Conservation (phyloP, 2,329 filamentous ascomycete species). For the Hypoxylon sp. region DNA sequence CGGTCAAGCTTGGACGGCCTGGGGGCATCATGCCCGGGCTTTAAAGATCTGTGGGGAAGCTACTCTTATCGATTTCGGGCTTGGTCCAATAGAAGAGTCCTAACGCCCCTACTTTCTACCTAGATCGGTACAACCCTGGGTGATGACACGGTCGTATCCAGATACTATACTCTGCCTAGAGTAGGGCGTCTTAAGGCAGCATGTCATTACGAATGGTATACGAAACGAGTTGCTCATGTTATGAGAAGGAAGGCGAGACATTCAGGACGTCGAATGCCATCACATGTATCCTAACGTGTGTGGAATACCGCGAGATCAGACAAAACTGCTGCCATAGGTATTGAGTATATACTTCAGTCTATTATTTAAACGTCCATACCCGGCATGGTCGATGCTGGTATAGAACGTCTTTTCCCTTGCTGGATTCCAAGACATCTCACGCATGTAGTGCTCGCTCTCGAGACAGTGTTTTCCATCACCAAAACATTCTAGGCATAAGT, state of each 20-base stretch:
- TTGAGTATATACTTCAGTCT: not conserved
- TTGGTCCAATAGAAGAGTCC: not conserved
- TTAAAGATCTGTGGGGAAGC: not conserved
- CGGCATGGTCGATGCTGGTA: not conserved
- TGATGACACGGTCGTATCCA: not conserved
- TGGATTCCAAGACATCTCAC: not conserved
- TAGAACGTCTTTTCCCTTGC: not conserved
- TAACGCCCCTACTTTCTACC: not conserved
- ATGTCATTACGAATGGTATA: not conserved
- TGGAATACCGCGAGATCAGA: too few relatives aligned
- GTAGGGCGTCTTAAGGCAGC: not conserved
- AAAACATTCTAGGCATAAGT: not conserved
- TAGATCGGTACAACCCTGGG: too few relatives aligned
- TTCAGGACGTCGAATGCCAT: too few relatives aligned
- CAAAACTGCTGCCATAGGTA: too few relatives aligned
- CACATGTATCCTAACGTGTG: too few relatives aligned
- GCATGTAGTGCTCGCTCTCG: not conserved
- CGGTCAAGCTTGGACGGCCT: not conserved
- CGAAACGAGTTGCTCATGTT: too few relatives aligned
- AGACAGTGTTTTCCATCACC: not conserved
- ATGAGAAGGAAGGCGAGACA: too few relatives aligned
- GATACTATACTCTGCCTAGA: not conserved
- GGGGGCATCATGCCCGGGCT: too few relatives aligned
- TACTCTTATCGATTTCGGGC: not conserved
- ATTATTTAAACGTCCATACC: not conserved